These are phyloP conservation scores for Ilyonectria mors-panacis DNA, from an alignment of 2,329 filamentous ascomycete species.

Conservation along the genomic window DNA sequence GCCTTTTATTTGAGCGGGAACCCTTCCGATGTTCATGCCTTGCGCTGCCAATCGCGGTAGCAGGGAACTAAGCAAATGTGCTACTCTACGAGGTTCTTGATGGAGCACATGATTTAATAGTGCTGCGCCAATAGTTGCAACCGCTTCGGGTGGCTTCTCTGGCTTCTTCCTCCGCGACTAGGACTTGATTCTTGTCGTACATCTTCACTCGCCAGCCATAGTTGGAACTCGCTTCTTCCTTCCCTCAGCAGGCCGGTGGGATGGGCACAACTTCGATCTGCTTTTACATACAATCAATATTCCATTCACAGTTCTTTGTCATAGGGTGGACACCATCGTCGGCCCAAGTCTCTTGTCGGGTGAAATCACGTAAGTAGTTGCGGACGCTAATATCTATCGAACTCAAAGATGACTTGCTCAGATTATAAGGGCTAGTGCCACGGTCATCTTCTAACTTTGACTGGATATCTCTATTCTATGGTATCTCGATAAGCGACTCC, in stretches of 20 bases:
- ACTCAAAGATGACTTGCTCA: constrained; percentile 14
- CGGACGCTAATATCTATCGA: constrained; percentile 16
- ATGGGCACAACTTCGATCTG: not conserved
- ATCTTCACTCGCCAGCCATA: not conserved
- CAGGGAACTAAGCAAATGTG: not conserved
- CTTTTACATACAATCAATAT: not conserved
- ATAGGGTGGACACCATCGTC: not conserved
- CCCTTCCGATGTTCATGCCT: not conserved
- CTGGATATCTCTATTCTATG: not conserved
- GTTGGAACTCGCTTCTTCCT: constrained; percentile 2
- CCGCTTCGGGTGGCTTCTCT: not conserved
- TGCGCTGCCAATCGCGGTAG: not conserved
- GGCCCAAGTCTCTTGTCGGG: not conserved
- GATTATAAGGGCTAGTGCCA: not conserved
- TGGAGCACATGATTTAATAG: constrained; percentile 15
- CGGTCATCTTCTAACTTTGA: constrained; percentile 1
- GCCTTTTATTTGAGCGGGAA: not conserved
- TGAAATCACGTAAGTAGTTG: not conserved
- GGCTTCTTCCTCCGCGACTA: not conserved
- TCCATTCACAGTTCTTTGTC: constrained; percentile 6
- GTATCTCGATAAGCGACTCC: constrained; percentile 4
- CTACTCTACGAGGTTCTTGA: not conserved
- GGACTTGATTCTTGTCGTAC: not conserved
- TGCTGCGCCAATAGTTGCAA: constrained; percentile 1
- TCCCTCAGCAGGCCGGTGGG: constrained; percentile 3